A percentile compares a stretch with the other conserved stretches of the same genome.
Evolutionary conservation across 306 rosid genomes (phyloP).

Genomic region (Malus asiatica): DNA sequence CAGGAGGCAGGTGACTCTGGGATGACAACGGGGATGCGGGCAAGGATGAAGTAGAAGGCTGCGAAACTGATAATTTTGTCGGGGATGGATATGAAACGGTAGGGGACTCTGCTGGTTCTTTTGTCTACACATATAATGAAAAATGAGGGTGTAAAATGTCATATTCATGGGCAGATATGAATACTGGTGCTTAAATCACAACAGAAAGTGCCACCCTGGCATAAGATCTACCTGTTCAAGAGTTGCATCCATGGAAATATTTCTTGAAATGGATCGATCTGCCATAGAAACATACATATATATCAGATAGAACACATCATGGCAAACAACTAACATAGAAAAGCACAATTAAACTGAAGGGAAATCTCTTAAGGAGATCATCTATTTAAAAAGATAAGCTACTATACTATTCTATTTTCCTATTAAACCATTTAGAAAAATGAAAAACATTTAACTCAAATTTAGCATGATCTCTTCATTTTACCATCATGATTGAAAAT

Average conservation of each 20-base stretch:
- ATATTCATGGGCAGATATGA: background rate
- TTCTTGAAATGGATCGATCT: conserved; percentile 64
- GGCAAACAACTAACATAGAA: background rate
- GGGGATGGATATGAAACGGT: conserved; percentile 48
- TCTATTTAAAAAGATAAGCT: background rate
- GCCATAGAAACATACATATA: conserved; percentile 20
- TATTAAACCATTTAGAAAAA: background rate
- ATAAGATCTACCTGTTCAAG: conserved; percentile 58
- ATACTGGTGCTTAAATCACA: background rate
- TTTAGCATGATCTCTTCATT: background rate
- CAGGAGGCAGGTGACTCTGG: conserved; percentile 43
- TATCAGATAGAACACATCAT: conserved; percentile 19
- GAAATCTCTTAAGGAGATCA: background rate
- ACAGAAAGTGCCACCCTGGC: conserved; percentile 2
- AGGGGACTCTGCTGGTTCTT: conserved; percentile 46
- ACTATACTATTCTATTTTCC: background rate
- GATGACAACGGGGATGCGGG: conserved; percentile 65
- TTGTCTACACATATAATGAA: conserved; percentile 38
- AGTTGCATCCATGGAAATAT: conserved; percentile 56
- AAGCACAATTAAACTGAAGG: background rate
- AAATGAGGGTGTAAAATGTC: background rate
- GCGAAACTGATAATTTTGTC: conserved; percentile 41
- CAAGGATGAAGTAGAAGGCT: conserved; percentile 61
- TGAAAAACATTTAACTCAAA: background rate
- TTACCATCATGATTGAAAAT: background rate